Conservation (phyloP, 2,329 filamentous ascomycete species). For the Arthroderma sp. region DNA sequence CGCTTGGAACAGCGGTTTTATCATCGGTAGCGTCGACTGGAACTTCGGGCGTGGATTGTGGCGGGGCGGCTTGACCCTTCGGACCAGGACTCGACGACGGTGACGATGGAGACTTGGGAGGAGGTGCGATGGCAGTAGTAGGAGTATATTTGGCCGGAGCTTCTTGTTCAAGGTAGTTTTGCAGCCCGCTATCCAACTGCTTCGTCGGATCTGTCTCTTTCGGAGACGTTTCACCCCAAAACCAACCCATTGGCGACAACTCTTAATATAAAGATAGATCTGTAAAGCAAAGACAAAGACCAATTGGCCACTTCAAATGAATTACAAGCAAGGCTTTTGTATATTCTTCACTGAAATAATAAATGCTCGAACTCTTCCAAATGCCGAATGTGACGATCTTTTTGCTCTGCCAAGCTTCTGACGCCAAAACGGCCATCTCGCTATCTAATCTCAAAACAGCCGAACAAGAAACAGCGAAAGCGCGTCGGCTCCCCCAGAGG, state of each 20-base stretch:
- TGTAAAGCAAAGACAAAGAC: too few relatives aligned
- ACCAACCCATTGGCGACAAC: constrained; percentile 46
- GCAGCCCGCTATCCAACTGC: constrained; percentile 68
- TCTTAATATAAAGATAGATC: too few relatives aligned
- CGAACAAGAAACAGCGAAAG: background rate
- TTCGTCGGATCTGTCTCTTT: constrained; percentile 46
- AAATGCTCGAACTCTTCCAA: too few relatives aligned
- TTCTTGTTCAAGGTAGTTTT: constrained; percentile 73
- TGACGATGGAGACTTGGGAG: constrained; percentile 10
- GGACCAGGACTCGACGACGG: constrained; percentile 10
- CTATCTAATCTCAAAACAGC: too few relatives aligned
- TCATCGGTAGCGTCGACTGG: constrained; percentile 13
- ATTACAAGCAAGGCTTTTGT: too few relatives aligned
- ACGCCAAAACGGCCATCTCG: too few relatives aligned
- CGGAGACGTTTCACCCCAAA: constrained; percentile 41
- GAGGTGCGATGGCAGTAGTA: constrained; percentile 14
- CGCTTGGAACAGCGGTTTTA: constrained; percentile 25
- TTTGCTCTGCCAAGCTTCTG: too few relatives aligned
- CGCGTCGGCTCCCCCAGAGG: constrained; percentile 8
- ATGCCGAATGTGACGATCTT: too few relatives aligned
- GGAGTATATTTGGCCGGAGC: constrained; percentile 56
- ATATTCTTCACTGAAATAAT: too few relatives aligned
- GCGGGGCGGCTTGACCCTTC: constrained; percentile 3
- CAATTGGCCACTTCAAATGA: too few relatives aligned
- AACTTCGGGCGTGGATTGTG: constrained; percentile 5